Base-by-base conservation (phyloP, 805 yeast species). In the Sugiyamaella floridensis region DNA sequence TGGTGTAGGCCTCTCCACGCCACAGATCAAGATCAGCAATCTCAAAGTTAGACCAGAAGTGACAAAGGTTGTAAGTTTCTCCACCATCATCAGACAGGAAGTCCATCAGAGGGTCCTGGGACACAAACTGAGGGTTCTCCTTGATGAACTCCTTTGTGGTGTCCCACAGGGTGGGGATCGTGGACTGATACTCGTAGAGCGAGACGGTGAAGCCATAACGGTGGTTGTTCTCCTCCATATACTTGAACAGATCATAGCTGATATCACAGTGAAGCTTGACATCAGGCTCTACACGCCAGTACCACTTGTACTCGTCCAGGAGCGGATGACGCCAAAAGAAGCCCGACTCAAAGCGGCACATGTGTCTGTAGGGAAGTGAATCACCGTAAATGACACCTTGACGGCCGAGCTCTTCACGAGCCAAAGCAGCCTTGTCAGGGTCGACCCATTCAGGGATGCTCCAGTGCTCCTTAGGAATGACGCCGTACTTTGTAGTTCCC, bases 221-320 rank as follows among this genome's bases (percentile, higher is more conserved):
- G 71, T 85, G 80, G 53, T 79, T 74, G 66, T 85, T 80, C 64
- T 83, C 88, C 60, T 80, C 80, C 95, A 88, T 86, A 71, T 75
- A 86, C 69, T 81, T 78, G 78, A 88, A 88, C 11, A 86, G 71
- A 65, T 88, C 96, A 67, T 85, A 85, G 61, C 82, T 81, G 54
- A 89, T 73, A 66, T 87, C 88, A 72, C 96, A 89, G 69, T 71
- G 79, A 57, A 86, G 76, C 65, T 79, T 77, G 60, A 83, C 80
- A 60, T 79, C 84, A 12, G 96, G 96, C 71, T 89, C 97, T 40
- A 89, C 90, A 69, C 96, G 82, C 97, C 96, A 89, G 75, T 87
- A 88, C 78, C 85, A 89, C 63, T 84, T 86, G 76, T 83, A 89
- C 22, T 81, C 79, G 55, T 74, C 71, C 68, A 89, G 63, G 48